These are phyloP conservation scores for Apiospora saccharicola DNA, from an alignment of 2,329 filamentous ascomycete species.

Conservation along the genomic window DNA sequence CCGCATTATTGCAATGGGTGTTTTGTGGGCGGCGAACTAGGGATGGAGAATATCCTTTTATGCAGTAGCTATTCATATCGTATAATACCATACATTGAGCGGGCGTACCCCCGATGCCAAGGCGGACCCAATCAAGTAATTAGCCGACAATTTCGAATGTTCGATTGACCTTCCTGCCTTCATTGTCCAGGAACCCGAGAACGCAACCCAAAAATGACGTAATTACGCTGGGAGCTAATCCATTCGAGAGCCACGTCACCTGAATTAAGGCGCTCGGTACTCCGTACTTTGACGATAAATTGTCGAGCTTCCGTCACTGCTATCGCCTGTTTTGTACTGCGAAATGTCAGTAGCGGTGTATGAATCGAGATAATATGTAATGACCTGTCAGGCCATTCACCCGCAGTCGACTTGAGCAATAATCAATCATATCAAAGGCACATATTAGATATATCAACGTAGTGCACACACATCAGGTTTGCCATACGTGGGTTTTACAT, in stretches of 20 bases:
- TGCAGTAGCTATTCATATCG: neutral
- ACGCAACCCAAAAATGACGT: conserved; percentile 11
- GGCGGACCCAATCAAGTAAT: conserved; percentile 1
- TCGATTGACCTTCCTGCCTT: neutral
- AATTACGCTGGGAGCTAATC: neutral
- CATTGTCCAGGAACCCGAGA: conserved; percentile 9
- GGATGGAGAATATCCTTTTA: neutral
- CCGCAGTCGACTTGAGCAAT: neutral
- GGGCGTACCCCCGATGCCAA: neutral
- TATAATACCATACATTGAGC: neutral
- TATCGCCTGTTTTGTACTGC: neutral
- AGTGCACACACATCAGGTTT: neutral
- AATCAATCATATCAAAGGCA: neutral
- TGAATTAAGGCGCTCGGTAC: neutral
- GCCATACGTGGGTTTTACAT: neutral
- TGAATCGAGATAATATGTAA: neutral
- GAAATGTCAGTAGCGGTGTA: neutral
- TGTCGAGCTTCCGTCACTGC: neutral
- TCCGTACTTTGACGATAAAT: neutral
- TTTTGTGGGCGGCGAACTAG: too few species aligned
- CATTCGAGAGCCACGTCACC: neutral
- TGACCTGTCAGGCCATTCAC: neutral
- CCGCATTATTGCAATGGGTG: neutral
- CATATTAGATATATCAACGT: neutral
- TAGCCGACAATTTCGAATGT: conserved; percentile 12